Conservation (phyloP, 805 yeast genomes). For the Kodamaea neixiangensis region DNA sequence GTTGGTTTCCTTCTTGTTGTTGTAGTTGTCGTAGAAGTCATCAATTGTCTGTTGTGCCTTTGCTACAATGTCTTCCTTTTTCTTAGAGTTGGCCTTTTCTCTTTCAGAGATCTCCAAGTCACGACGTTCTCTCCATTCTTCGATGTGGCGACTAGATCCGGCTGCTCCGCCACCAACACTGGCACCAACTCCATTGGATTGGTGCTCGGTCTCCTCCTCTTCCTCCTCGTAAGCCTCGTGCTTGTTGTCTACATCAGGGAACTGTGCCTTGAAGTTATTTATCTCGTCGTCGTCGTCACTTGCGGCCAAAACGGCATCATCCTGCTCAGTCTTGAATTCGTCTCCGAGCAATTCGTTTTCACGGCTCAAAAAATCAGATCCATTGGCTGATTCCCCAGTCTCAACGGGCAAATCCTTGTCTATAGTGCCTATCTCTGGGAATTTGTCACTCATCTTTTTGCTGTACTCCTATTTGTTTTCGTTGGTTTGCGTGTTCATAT, state of each 20-base stretch:
- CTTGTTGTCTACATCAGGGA: constrained; percentile 55
- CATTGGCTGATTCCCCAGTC: constrained; percentile 38
- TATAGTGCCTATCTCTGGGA: constrained; percentile 64
- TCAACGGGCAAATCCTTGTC: constrained; percentile 30
- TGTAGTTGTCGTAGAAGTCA: constrained; percentile 90
- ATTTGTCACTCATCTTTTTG: constrained; percentile 62
- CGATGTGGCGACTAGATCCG: constrained; percentile 24
- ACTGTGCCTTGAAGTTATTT: constrained; percentile 63
- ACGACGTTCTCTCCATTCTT: constrained; percentile 81
- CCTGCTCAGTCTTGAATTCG: constrained; percentile 68
- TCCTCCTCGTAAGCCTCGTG: constrained; percentile 19
- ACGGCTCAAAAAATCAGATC: constrained; percentile 63
- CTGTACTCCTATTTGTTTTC: constrained; percentile 7
- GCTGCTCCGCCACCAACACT: constrained; percentile 44
- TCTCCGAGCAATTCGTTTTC: constrained; percentile 71
- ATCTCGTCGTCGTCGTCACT: constrained; percentile 43
- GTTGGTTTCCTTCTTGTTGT: constrained; percentile 73
- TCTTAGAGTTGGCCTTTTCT: constrained; percentile 68
- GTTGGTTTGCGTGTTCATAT: constrained; percentile 8
- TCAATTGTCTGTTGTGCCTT: constrained; percentile 84
- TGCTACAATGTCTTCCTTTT: constrained; percentile 63
- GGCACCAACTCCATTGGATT: background rate
- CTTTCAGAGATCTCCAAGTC: constrained; percentile 76
- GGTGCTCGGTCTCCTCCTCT: constrained; percentile 39
- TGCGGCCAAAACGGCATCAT: constrained; percentile 46